phyloP scores from a whole-genome alignment of 2,329 filamentous ascomycete species.

The Aureobasidium melanogenum region DNA sequence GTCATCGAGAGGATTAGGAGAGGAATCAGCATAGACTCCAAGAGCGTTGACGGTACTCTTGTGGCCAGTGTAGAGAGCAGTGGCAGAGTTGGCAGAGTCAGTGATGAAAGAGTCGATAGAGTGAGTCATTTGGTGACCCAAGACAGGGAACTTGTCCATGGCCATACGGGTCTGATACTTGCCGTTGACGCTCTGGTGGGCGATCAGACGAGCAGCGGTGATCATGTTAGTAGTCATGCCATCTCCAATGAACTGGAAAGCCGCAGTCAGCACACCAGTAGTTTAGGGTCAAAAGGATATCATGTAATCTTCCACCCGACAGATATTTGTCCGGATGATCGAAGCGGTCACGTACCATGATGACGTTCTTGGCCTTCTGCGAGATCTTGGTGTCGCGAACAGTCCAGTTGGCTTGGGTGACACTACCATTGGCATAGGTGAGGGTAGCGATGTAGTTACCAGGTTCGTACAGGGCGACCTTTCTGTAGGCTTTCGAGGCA shows the following conservation, averaged over 20 bases:
- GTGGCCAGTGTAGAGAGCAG: constrained; percentile 72
- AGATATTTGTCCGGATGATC: no score
- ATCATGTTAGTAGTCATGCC: constrained; percentile 67
- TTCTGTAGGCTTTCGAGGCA: constrained; percentile 67
- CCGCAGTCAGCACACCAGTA: no score
- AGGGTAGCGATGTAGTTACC: constrained; percentile 71
- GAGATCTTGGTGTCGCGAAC: constrained; percentile 61
- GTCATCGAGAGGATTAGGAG: constrained; percentile 64
- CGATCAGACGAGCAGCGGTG: constrained; percentile 70
- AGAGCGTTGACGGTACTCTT: constrained; percentile 77
- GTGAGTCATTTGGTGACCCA: constrained; percentile 83
- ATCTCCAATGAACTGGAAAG: constrained; percentile 58
- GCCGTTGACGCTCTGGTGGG: constrained; percentile 74
- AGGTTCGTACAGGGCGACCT: constrained; percentile 66
- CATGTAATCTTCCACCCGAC: no score
- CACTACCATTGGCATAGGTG: constrained; percentile 63
- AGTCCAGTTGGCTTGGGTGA: constrained; percentile 65
- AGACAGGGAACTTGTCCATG: constrained; percentile 71
- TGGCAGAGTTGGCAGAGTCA: constrained; percentile 77
- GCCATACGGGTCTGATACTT: constrained; percentile 65
- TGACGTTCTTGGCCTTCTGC: constrained; percentile 74
- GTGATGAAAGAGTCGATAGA: constrained; percentile 80
- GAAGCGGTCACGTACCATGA: constrained; percentile 37
- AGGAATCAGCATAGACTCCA: constrained; percentile 74
- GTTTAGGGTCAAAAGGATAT: no score